Base-by-base conservation (phyloP, 2,329 filamentous ascomycete genomes). In the Emergomyces orientalis region DNA sequence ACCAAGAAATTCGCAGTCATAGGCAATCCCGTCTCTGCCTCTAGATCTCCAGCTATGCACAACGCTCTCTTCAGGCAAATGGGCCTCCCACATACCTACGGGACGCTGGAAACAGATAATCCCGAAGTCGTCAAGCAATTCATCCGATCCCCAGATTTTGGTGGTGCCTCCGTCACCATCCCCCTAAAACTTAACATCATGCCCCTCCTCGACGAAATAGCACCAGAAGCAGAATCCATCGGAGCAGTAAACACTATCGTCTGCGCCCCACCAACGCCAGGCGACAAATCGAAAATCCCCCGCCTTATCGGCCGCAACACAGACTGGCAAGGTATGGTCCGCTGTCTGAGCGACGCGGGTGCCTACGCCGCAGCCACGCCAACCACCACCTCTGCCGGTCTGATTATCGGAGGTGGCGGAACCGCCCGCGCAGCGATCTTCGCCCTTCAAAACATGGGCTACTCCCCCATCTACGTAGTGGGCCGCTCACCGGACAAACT, bases 201-300 rank as follows among this genome's bases (percentile, higher is more conserved):
- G 78, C 81, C 84, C 0, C 77, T 93, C 5, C 79, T 99, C 17
- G 91, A 97, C 72, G 85, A 88, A 61, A 81, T 97, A 63, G 88
- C 91, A 0, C 84, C 87, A 37, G 87, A 94, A 61, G 93, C 91
- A 17, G 84, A 84, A 66, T 80, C 85, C 37, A 97, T 99, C 65
- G 94, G 94, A 27, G 94, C 94, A 2, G 88, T 97, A 66, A 99
- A 99, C 78, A 99, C 94, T 22, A 88, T 99, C 70, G 85, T 96
- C 34, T 87, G 89, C 0, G 72, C 84, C 2, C 65, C 64, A 4
- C 67, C 56, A 13, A 58, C 56, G 1, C 71, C 68, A 8, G 78
- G 74, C 2, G 79, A 77, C 3, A 75, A 79, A 62, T 76, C 76
- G 58, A 67, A 75, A 68, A 68, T 78, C 66, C 52, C 69, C 13